Base-by-base conservation (phyloP, 2,329 filamentous ascomycete genomes). In the Fusarium ambrosium region DNA sequence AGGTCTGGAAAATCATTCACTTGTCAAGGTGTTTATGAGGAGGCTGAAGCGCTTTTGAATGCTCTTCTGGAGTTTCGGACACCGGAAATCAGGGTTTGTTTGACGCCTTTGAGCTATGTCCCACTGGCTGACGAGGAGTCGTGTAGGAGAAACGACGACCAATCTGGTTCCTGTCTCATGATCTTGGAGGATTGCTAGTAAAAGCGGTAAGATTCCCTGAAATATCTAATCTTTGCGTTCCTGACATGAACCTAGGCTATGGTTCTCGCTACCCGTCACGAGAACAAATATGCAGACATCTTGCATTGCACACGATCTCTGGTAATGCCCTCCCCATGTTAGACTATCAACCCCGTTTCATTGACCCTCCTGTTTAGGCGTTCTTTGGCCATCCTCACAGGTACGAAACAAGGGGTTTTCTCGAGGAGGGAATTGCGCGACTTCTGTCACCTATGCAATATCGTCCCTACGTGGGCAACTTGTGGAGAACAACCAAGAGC, bases 81-180 rank as follows among this genome's bases (percentile, higher is more conserved):
- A 10, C 14, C 66, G 1, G 61, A 69, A 13, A 41, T 65, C 34
- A 65, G 4, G 32, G 69, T 71, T 24, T 29, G 39, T 27, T 39
- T 4, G 41, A 32, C 22, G 18, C 11, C 43, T 27, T 43, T 18
- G 14, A 9, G 43, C 14, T 11, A 18, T 48, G 43, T 27, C 16
- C 16, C 22, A 10, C 8, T 9, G 32, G 32, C 24, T 24, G 4
- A 24, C 24, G 24, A 24, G 24, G 27, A 55, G 6, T 3, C 43
- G 2, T 8, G n/a, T 2, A 70, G 67, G 45, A 20, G 3, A 20
- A 18, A n/a, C 29, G 59, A 29, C 32, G 67, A 0, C 67, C 67
- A 2, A 67, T 72, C 6, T 61, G 37, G n/a, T 67, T 70, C 10
- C 14, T 72, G 7, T 64, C 63, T 27, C 69, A 72, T 6, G 63